Conservation (phyloP, 345 rosid genomes). For the Toxicodendron radicans region DNA sequence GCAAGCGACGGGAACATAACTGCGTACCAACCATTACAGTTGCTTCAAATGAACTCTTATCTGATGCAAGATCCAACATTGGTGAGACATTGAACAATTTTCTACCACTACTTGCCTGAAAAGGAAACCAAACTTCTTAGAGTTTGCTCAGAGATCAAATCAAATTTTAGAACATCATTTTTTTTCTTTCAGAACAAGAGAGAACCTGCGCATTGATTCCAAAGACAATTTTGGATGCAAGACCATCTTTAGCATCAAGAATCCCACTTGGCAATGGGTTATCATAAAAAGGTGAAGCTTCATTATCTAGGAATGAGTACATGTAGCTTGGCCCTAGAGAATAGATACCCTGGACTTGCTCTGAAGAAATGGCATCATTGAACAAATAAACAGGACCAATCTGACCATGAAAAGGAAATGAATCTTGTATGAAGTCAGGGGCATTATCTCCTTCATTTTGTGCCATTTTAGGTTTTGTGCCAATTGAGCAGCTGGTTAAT, state of each 20-base stretch:
- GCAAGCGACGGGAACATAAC: constrained; percentile 87
- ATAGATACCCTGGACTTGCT: constrained; percentile 76
- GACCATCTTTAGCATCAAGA: constrained; percentile 91
- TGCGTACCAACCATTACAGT: constrained; percentile 73
- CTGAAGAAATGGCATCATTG: constrained; percentile 78
- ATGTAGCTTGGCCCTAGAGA: constrained; percentile 93
- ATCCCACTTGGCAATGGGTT: constrained; percentile 68
- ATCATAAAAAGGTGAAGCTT: constrained; percentile 53
- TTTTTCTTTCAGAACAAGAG: background rate
- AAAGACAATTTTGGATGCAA: constrained; percentile 81
- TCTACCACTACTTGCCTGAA: constrained; percentile 90
- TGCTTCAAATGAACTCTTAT: constrained; percentile 79
- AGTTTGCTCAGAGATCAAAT: constrained; percentile 15
- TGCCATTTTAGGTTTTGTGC: constrained; percentile 56
- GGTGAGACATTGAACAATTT: constrained; percentile 84
- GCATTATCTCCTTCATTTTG: constrained; percentile 56
- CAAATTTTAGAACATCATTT: background rate
- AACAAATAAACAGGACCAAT: constrained; percentile 91
- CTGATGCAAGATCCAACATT: constrained; percentile 53
- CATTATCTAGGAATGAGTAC: constrained; percentile 90
- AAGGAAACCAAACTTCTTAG: constrained; percentile 27
- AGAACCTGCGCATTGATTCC: constrained; percentile 95
- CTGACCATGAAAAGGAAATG: constrained; percentile 76
- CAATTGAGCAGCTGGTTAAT: constrained; percentile 72
- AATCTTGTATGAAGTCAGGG: constrained; percentile 48